Evolutionary conservation across 2,329 filamentous ascomycete species (phyloP), one percentile per base, ranked within the genome.

Genomic region (Cladosporium cucumerinum): DNA sequence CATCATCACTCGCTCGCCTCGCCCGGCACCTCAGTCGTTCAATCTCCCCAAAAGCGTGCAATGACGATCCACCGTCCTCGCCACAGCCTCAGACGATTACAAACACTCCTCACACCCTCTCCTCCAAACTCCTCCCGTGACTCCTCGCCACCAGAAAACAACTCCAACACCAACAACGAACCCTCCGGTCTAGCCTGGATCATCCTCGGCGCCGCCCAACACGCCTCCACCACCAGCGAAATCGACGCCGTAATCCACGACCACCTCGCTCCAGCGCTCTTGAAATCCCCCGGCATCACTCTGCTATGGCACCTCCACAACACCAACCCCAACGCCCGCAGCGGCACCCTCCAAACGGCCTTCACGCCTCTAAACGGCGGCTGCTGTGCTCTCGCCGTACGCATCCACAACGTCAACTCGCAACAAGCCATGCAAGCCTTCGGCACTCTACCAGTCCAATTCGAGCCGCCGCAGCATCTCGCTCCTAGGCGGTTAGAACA

Each of bases 341-440:
- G 65, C 23, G 66, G 66, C 30, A 65, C 49, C 25, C 25, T 26
- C 6, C 59, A 63, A 30, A 66, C 66, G 10, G 52, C 39, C 10
- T 63, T 64, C 54, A 48, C 25, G 12, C 62, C 65, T 12, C 14
- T 65, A 18, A 57, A 65, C 26, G 66, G 66, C 43, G 66, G 66
- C n/a, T 66, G 65, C 34, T 66, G 65, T n/a, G 65, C 63, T 11
- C 58, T 68, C 52, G 30, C 64, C 1, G 63, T 64, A 11, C 61
- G 51, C 16, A 61, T 66, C 21, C 57, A 64, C 23, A 55, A 68
- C 43, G 39, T 65, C 21, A 57, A 65, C 23, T 60, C 55, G 2
- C 16, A n/a, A 11, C 16, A 39, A 23, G 63, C 55, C 5, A 60
- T 55, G 57, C 57, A 46, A 26, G 54, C 54, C 12, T 59, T 64